Evolutionary conservation across 2,329 filamentous ascomycete genomes (phyloP), one percentile per base, ranked within the genome.

Genomic region (Chaetomiaceae sp.): DNA sequence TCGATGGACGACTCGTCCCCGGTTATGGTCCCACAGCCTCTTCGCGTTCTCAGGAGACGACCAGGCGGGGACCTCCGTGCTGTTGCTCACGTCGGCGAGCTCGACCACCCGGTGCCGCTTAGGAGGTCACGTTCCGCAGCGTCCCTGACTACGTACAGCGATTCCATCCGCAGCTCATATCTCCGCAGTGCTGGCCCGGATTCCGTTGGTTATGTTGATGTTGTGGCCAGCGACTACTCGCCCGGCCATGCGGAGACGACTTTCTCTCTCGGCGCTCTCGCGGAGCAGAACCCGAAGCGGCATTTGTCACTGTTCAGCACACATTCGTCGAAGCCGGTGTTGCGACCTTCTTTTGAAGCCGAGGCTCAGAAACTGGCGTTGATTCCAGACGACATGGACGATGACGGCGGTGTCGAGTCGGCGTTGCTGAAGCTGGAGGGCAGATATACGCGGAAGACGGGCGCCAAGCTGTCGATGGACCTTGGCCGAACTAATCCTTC

Each of bases 351-450:
- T 0, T 96, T 97, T 56, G 88, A 97, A 64, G 84, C 78, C 3
- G 89, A 95, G 58, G 88, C 94, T 1, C 83, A 90, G 49, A 87
- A 87, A 57, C 78, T 98, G 44, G 88, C 90, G 2, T 83, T 86
- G 45, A 87, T 97, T 20, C 88, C 91, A 0, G 90, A 96, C 60
- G 88, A 94, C 30, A 62, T 70, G 14, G 77, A 83, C 50, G 83
- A 84, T 37, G 87, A 94, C 60, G 88, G 88, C 6, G 91, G 91
- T 11, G 83, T 97, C 20, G 93, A 97, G 61, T 89, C 90, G n/a
- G 88, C 93, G 0, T 65, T 98, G 41, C 68, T 90, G 57, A 98
- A 97, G 60, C 74, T 98, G 0, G 93, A 98, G 68, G 93, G 93
- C 9, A 91, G 81, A 56, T 93, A 84, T 56, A 76, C 84, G 60